Evolutionary conservation across 78 protist genomes (phyloP).

Genomic region (Tieghemostelium lacteum): DNA sequence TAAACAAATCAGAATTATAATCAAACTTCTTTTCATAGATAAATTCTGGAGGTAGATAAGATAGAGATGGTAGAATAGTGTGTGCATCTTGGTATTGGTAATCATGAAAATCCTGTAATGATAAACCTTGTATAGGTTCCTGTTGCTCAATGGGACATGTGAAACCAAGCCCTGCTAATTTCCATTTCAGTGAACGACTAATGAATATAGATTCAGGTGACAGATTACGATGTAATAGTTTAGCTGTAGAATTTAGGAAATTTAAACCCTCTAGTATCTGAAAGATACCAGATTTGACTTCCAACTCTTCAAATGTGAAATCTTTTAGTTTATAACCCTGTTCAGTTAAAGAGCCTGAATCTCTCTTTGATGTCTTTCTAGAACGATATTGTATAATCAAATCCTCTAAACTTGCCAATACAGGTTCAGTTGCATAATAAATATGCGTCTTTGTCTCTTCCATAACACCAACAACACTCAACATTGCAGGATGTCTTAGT

Average conservation of each 20-base stretch:
- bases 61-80: constrained; percentile 25
- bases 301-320: constrained; percentile 71
- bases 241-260: constrained; percentile 61
- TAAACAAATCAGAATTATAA: constrained; percentile 34
- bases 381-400: constrained; percentile 12
- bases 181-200: constrained; percentile 47
- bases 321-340: constrained; percentile 24
- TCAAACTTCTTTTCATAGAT: constrained; percentile 15
- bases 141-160: constrained; percentile 48
- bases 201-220: constrained; percentile 68
- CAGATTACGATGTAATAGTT: constrained; percentile 54
- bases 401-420: constrained; percentile 39
- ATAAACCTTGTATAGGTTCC: constrained; percentile 14
- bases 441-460: constrained; percentile 55
- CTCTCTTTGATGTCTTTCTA: constrained; percentile 18
- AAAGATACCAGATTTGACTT: constrained; percentile 50
- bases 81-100: constrained; percentile 5
- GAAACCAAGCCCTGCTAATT: constrained; percentile 70
- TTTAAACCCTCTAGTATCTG: constrained; percentile 57
- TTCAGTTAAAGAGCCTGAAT: constrained; percentile 17
- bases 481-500: constrained; percentile 68
- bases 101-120: constrained; percentile 35
- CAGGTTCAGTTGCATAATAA: constrained; percentile 71
- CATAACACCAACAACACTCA: constrained; percentile 30
- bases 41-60: constrained; percentile 60